Base-by-base conservation (phyloP, 768 basidiomycete genomes). In the Amanita fuliginea region DNA sequence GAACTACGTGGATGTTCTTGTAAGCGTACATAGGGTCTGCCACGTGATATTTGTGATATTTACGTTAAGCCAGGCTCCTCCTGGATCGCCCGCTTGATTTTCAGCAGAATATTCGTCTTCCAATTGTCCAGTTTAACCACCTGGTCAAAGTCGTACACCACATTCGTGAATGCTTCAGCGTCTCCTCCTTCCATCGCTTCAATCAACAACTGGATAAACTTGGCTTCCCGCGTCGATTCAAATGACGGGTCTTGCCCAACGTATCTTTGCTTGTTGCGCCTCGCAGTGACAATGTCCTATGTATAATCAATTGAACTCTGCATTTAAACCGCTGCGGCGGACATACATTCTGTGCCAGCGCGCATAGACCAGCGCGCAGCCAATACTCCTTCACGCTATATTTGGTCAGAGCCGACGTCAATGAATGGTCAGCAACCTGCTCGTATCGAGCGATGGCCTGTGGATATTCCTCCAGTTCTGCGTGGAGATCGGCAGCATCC, bases 361-460 rank as follows among this genome's bases (percentile, higher is more conserved):
- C 86, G 62, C 96, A 98, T 18, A 99, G 70, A 30, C 80, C 80
- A 3, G 92, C 77, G 57, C 82, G 76, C 32, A 98, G 72, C 91
- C 93, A 98, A 60, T 95, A 95, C 57, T 98, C 96, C 69, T 98
- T 97, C 57, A 97, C 96, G 54, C 87, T 92, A 69, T 97, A 99
- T 65, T 92, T 93, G n/a, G 96, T 98, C 57, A 98, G 67, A 7
- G 83, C 71, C 16, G 87, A 90, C 0, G 67, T 67, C 37, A 97
- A 73, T 7, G 86, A 88, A 60, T 86, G 82, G 54, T 84, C 75
- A 4, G 92, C 95, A 40, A 98, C 94, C 60, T 84, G 80, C 59
- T 93, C 88, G 57, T 95, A 99, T 52, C 83, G 83, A 53, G 80
- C 73, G 57, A 97, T 91, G 10, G 96, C 94, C 54, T 79, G 74